These are phyloP conservation scores for Talaromyces pinophilus DNA, from an alignment of 2,329 filamentous ascomycete species.

Conservation along the genomic window DNA sequence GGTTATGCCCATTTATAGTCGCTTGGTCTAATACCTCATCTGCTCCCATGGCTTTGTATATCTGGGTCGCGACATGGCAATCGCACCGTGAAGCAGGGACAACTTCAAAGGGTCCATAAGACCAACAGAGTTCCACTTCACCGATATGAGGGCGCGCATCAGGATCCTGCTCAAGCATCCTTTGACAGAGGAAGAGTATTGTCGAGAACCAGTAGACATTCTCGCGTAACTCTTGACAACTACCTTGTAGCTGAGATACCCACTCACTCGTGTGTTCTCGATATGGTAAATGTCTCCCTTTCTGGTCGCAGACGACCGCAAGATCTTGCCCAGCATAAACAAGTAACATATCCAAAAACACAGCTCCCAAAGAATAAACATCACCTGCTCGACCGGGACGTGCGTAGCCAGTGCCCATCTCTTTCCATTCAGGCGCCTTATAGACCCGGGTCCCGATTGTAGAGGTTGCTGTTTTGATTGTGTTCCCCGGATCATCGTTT, in stretches of 20 bases:
- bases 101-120: not conserved
- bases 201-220: not conserved
- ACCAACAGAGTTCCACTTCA: not conserved
- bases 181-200: not conserved
- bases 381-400: not conserved
- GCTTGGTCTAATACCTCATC: not conserved
- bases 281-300: not conserved
- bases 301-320: not conserved
- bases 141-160: not conserved
- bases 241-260: not conserved
- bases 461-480: not conserved
- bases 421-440: not conserved
- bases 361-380: not conserved
- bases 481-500: not conserved
- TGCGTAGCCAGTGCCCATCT: not conserved
- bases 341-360: not conserved
- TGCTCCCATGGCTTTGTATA: not conserved
- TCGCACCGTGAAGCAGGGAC: not conserved
- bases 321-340: not conserved
- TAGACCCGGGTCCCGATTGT: not conserved
- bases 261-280: not conserved
- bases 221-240: not conserved
- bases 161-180: not conserved
- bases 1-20: not conserved
- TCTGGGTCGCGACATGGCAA: not conserved